A percentile compares a stretch with the other conserved stretches of the same genome.
These are phyloP conservation scores for Fusarium goolgardi DNA, from an alignment of 2,329 filamentous ascomycete species.

Conservation along the genomic window DNA sequence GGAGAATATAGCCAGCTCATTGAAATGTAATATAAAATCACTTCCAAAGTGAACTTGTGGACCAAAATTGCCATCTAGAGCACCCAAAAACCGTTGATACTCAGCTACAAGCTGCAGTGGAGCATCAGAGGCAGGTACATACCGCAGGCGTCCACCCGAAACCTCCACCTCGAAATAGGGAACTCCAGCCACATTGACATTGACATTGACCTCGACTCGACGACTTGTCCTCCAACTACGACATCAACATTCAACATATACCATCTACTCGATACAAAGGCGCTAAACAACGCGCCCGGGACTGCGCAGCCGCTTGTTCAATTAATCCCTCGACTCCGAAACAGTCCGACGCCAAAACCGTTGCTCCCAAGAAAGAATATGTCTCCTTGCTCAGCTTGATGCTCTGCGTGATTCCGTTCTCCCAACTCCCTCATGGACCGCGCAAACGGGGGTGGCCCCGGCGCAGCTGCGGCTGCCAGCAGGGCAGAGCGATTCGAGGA, in stretches of 20 bases:
- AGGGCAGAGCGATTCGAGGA: slow-evolving; percentile 92
- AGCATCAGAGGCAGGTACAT: slow-evolving; percentile 40
- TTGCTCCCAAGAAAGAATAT: slow-evolving; percentile 46
- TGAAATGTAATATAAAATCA: too few species aligned
- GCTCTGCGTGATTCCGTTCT: slow-evolving; percentile 42
- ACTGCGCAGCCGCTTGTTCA: slow-evolving; percentile 14
- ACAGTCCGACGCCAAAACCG: slow-evolving; percentile 6
- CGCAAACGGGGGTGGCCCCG: slow-evolving; percentile 54
- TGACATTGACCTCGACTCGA: slow-evolving; percentile 42
- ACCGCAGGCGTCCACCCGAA: slow-evolving; percentile 35
- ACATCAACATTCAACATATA: slow-evolving; percentile 7
- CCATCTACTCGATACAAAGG: slow-evolving; percentile 4
- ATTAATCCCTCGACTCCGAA: slow-evolving; percentile 2
- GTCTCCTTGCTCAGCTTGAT: slow-evolving; percentile 46
- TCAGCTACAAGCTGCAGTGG: slow-evolving; percentile 34
- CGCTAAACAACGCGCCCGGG: slow-evolving; percentile 1
- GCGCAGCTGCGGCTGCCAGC: slow-evolving; percentile 51
- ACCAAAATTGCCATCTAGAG: not conserved
- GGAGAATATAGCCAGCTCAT: too few species aligned
- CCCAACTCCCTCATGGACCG: slow-evolving; percentile 52
- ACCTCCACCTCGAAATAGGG: slow-evolving; percentile 43
- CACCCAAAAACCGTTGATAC: not conserved
- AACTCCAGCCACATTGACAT: slow-evolving; percentile 44
- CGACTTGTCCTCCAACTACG: slow-evolving; percentile 39
- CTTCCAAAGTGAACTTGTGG: not conserved